Conservation (phyloP, 1,139 yeast species). For the Pichia cactophila region DNA sequence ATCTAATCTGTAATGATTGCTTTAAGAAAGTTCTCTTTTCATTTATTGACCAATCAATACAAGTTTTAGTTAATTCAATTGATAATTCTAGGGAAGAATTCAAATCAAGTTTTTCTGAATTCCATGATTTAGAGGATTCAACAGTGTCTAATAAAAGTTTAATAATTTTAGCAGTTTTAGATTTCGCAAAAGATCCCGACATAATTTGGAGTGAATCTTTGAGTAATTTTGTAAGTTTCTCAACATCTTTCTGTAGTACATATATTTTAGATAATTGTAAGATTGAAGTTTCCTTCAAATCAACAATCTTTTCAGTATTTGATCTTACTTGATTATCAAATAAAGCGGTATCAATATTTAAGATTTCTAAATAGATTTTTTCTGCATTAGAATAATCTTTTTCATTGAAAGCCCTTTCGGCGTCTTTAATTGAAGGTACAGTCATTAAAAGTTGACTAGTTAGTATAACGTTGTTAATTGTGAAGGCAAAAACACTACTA, state of each 20-base stretch:
- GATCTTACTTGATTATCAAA: conserved; percentile 17
- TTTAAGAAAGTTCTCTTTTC: conserved; percentile 84
- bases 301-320: conserved; percentile 32
- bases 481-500: not conserved
- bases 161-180: conserved; percentile 88
- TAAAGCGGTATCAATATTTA: conserved; percentile 19
- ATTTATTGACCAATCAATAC: conserved; percentile 79
- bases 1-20: conserved; percentile 78
- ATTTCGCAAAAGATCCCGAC: conserved; percentile 67
- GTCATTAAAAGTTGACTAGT: conserved; percentile 18
- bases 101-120: conserved; percentile 21
- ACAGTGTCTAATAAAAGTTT: conserved; percentile 70
- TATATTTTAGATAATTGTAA: conserved; percentile 58
- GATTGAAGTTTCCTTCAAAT: conserved; percentile 53
- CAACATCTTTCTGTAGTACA: conserved; percentile 36
- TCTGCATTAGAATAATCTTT: conserved; percentile 53
- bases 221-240: conserved; percentile 53
- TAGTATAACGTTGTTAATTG: too few species aligned
- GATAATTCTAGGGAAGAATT: conserved; percentile 45
- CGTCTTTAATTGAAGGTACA: conserved; percentile 40
- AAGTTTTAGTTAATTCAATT: conserved; percentile 64
- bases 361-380: conserved; percentile 39
- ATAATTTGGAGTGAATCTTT: conserved; percentile 64
- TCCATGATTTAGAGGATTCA: conserved; percentile 38
- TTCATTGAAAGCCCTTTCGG: conserved; percentile 46